These are phyloP conservation scores for Scheffersomyces lignosus DNA, from an alignment of 805 yeast species.

Conservation along the genomic window DNA sequence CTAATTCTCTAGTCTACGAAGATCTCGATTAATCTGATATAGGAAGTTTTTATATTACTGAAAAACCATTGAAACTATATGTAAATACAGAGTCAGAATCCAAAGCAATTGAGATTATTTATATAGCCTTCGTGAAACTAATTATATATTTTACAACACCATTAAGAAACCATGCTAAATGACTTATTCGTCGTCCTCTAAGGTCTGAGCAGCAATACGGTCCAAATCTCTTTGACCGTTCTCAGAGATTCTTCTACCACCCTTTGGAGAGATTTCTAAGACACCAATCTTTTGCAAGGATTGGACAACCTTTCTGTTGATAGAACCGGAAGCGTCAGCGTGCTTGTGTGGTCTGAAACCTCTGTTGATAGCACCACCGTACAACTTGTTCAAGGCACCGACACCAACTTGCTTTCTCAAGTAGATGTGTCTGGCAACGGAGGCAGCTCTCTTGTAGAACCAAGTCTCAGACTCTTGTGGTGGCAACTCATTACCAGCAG, in stretches of 20 bases:
- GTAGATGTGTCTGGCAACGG: conserved; percentile 99
- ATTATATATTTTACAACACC: conserved; percentile 10
- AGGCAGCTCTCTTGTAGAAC: conserved; percentile 99
- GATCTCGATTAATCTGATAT: too few relatives aligned
- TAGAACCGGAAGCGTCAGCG: conserved; percentile 98
- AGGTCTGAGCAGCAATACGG: conserved; percentile 99
- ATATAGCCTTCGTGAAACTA: too few relatives aligned
- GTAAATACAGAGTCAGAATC: too few relatives aligned
- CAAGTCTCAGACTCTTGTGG: conserved; percentile 99
- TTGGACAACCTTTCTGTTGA: conserved; percentile 98
- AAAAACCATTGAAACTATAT: too few relatives aligned
- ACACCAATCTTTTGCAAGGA: conserved; percentile 98
- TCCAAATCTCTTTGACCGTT: conserved; percentile 99
- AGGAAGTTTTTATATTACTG: too few relatives aligned
- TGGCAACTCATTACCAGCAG: conserved; percentile 98
- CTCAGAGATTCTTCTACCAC: conserved; percentile 99
- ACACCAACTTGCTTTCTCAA: conserved; percentile 99
- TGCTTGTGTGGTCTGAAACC: conserved; percentile 98
- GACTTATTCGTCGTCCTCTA: conserved; percentile 74
- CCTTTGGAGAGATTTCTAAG: conserved; percentile 93
- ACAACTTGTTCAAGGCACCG: conserved; percentile 97
- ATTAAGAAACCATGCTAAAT: conserved; percentile 9
- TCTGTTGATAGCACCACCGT: conserved; percentile 99
- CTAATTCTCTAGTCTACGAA: too few relatives aligned
- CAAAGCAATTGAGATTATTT: conserved; percentile 4